Percentiles rank a stretch among this genome's conserved stretches.
Evolutionary conservation across 257 asterid species (phyloP).

Genomic region (Solanum tarapatanum): DNA sequence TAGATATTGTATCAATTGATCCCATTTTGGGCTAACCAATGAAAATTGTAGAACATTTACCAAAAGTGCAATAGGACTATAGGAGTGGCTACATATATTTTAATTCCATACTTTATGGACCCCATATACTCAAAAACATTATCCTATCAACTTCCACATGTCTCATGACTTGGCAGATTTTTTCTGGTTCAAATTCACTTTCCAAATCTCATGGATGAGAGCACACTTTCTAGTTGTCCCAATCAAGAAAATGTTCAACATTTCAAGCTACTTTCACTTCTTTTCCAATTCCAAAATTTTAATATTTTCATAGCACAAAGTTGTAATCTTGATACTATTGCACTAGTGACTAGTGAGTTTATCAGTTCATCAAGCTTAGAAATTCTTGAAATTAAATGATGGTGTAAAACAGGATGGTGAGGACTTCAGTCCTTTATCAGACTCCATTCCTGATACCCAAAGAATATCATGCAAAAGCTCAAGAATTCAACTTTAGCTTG

Average conservation of each 20-base stretch:
- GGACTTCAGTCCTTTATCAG: conserved; percentile 50
- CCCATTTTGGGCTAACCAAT: background rate
- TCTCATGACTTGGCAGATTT: conserved; percentile 23
- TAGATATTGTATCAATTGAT: background rate
- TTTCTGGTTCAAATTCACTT: conserved; percentile 32
- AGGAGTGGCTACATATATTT: conserved; percentile 19
- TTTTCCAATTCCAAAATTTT: background rate
- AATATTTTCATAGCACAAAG: background rate
- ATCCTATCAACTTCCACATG: conserved; percentile 48
- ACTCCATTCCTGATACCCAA: conserved; percentile 25
- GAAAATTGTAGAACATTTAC: background rate
- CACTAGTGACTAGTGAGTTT: background rate
- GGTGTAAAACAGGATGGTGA: conserved; percentile 37
- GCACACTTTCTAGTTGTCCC: background rate
- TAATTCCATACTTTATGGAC: background rate
- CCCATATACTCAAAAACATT: conserved; percentile 30
- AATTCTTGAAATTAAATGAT: conserved; percentile 3
- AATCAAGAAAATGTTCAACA: background rate
- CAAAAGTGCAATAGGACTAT: background rate
- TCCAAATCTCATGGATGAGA: conserved; percentile 39
- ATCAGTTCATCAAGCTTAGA: background rate
- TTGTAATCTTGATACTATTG: background rate
- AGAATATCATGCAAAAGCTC: conserved; percentile 15
- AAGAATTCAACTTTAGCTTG: conserved; percentile 23
- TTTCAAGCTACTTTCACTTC: background rate